A percentile compares a stretch with the other conserved stretches of the same genome.
phyloP scores from a whole-genome alignment of 805 yeast genomes.

The Kuraishia hungarica region DNA sequence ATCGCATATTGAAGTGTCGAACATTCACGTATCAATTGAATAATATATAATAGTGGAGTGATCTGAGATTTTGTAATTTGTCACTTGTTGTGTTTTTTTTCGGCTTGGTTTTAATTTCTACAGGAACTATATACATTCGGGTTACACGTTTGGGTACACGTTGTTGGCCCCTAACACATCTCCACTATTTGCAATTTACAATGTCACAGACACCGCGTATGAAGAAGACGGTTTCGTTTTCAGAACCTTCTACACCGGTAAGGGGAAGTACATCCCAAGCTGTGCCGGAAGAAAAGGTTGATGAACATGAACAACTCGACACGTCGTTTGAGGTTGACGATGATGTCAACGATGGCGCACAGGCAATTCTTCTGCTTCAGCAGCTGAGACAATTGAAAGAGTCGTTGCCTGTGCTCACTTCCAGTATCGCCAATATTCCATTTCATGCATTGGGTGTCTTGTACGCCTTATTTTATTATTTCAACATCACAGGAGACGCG shows the following conservation, averaged over 20 bases:
- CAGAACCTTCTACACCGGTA: conserved; percentile 7
- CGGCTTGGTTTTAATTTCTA: too few relatives aligned
- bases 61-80: too few relatives aligned
- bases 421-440: conserved; percentile 14
- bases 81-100: too few relatives aligned
- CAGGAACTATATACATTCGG: too few relatives aligned
- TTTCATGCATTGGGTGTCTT: conserved; percentile 19
- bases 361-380: not conserved
- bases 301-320: conserved; percentile 32
- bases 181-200: too few relatives aligned
- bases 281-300: conserved; percentile 8
- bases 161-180: too few relatives aligned
- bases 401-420: not conserved
- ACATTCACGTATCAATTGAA: too few relatives aligned
- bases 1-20: too few relatives aligned
- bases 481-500: conserved; percentile 21
- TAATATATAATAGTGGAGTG: too few relatives aligned
- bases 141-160: too few relatives aligned
- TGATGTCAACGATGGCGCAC: not conserved
- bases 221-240: conserved; percentile 21
- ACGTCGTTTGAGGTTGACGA: conserved; percentile 19
- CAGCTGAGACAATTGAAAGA: conserved; percentile 8
- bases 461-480: conserved; percentile 21
- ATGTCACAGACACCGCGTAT: conserved; percentile 9
- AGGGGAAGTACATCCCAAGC: conserved; percentile 1